Conservation (phyloP, 2,329 filamentous ascomycete species). For the Fusarium tricinctum region DNA sequence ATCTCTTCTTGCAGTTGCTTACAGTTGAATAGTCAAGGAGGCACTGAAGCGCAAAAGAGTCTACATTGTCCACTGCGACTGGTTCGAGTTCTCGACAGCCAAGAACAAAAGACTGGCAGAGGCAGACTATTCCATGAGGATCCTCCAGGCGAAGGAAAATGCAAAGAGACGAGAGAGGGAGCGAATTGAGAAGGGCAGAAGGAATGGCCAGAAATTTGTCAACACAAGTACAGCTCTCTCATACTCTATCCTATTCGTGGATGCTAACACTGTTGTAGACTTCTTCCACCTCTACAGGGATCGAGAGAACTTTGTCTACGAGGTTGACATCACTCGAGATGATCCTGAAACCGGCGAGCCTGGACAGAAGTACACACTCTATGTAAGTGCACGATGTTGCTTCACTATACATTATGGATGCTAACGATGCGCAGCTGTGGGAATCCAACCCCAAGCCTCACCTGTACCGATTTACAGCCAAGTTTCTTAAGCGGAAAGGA, state of each 20-base stretch:
- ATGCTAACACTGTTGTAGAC: constrained; percentile 56
- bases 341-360: constrained; percentile 58
- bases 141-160: constrained; percentile 49
- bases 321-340: constrained; percentile 71
- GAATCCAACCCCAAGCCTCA: constrained; percentile 72
- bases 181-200: constrained; percentile 57
- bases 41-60: constrained; percentile 55
- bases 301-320: constrained; percentile 72
- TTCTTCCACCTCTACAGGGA: constrained; percentile 77
- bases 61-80: constrained; percentile 64
- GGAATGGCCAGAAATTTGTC: constrained; percentile 59
- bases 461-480: constrained; percentile 72
- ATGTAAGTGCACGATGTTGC: constrained; percentile 60
- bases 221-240: constrained; percentile 59
- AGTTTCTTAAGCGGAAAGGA: constrained; percentile 61
- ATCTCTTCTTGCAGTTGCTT: not conserved
- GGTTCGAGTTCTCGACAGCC: constrained; percentile 64
- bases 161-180: constrained; percentile 52
- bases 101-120: constrained; percentile 52
- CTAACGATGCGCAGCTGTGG: constrained; percentile 68
- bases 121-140: constrained; percentile 60
- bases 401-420: not conserved
- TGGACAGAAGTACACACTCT: constrained; percentile 71
- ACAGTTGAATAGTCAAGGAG: constrained; percentile 52
- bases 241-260: not conserved